A percentile compares a stretch with the other conserved stretches of the same genome.
Evolutionary conservation across 805 yeast species (phyloP).

Genomic region (Suhomyces sp.): DNA sequence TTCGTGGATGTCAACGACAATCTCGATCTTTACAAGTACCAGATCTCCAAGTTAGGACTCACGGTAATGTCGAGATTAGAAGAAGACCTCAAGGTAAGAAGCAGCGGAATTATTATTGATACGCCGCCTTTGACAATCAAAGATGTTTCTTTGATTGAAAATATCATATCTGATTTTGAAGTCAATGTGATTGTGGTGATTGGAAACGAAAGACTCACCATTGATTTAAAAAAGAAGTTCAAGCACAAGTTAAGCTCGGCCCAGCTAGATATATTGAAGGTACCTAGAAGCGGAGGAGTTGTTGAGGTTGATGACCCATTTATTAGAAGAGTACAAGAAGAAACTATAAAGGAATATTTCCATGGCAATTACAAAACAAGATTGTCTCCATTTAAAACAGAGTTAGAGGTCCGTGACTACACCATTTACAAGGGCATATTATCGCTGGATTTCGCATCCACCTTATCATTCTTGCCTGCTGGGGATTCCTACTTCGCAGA

Average conservation of each 20-base stretch:
- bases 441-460: slow-evolving; percentile 35
- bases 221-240: slow-evolving; percentile 59
- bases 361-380: slow-evolving; percentile 70
- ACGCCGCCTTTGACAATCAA: slow-evolving; percentile 63
- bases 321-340: slow-evolving; percentile 69
- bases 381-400: slow-evolving; percentile 83
- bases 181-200: slow-evolving; percentile 63
- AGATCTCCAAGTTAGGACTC: slow-evolving; percentile 48
- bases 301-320: slow-evolving; percentile 71
- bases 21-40: slow-evolving; percentile 51
- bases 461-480: slow-evolving; percentile 41
- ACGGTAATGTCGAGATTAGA: slow-evolving; percentile 49
- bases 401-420: slow-evolving; percentile 62
- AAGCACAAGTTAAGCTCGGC: slow-evolving; percentile 28
- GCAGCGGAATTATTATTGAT: slow-evolving; percentile 68
- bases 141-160: slow-evolving; percentile 52
- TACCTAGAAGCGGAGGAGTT: slow-evolving; percentile 74
- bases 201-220: slow-evolving; percentile 70
- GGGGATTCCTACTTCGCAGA: slow-evolving; percentile 42
- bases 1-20: slow-evolving; percentile 59
- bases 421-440: slow-evolving; percentile 60
- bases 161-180: slow-evolving; percentile 57
- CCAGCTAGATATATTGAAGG: slow-evolving; percentile 51
- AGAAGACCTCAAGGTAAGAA: slow-evolving; percentile 45
- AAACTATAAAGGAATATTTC: slow-evolving; percentile 80